Evolutionary conservation across 2,329 filamentous ascomycete genomes (phyloP).

Genomic region (Penicillium sp.): DNA sequence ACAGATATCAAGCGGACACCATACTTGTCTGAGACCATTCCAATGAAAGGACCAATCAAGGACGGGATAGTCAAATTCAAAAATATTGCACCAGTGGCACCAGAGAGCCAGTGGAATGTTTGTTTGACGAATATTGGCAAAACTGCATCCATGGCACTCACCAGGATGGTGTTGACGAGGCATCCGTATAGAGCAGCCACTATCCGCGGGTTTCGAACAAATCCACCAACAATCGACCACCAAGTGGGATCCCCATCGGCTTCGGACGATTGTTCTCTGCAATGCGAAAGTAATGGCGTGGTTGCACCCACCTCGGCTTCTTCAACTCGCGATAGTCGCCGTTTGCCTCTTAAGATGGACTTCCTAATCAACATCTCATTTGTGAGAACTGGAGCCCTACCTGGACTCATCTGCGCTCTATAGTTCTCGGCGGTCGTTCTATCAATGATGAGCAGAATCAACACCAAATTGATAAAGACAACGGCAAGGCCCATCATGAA

Average conservation of each 20-base stretch:
- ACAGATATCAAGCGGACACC: background rate
- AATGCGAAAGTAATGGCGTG: background rate
- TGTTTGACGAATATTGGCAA: constrained; percentile 3
- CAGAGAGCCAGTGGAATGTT: constrained; percentile 6
- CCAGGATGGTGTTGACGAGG: constrained; percentile 4
- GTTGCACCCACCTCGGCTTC: background rate
- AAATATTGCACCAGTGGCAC: constrained; percentile 6
- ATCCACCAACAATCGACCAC: constrained; percentile 4
- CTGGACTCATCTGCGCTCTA: background rate
- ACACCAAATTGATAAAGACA: background rate
- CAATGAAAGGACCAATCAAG: constrained; percentile 4
- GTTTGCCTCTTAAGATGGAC: background rate
- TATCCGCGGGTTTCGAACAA: background rate
- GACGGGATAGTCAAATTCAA: constrained; percentile 7
- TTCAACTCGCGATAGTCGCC: background rate
- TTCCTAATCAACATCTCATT: background rate
- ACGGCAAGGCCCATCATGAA: constrained; percentile 3
- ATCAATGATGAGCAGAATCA: constrained; percentile 8
- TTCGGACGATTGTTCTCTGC: background rate
- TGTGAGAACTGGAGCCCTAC: too few relatives aligned
- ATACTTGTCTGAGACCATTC: constrained; percentile 7
- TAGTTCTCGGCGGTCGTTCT: background rate
- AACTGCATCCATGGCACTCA: constrained; percentile 3
- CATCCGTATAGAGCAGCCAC: constrained; percentile 5
- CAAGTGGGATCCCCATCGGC: background rate